Percentiles rank a stretch among this genome's conserved stretches.
Conservation (phyloP, 345 rosid species). For the Pseudoturritis turrita region DNA sequence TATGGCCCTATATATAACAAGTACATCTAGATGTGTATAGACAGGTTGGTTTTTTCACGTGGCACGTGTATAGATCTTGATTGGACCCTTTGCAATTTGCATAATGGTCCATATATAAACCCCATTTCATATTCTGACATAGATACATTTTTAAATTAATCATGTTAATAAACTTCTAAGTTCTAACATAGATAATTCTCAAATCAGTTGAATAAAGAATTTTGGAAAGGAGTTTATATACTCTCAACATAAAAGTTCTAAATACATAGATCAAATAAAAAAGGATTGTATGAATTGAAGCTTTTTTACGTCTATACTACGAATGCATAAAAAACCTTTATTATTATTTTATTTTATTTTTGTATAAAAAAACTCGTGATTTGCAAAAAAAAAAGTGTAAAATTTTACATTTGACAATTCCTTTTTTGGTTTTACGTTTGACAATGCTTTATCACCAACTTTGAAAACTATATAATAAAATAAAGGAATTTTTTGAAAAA, state of each 20-base stretch:
- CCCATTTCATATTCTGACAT: conserved; percentile 9
- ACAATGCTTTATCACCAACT: too few relatives aligned
- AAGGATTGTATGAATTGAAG: background rate
- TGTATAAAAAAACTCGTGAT: background rate
- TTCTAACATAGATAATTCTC: background rate
- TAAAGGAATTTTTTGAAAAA: too few relatives aligned
- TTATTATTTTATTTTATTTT: too few relatives aligned
- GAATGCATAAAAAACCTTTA: background rate
- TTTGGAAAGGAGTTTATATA: too few relatives aligned
- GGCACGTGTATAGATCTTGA: too few relatives aligned
- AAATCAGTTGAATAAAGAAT: background rate
- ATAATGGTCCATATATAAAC: conserved; percentile 11
- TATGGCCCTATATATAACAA: background rate
- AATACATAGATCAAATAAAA: background rate
- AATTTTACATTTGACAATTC: background rate
- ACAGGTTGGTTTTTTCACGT: too few relatives aligned
- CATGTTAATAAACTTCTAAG: background rate
- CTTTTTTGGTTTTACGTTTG: too few relatives aligned
- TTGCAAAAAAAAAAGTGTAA: background rate
- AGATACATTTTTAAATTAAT: background rate
- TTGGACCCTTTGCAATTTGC: conserved; percentile 5
- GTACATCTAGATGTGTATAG: background rate
- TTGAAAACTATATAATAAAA: too few relatives aligned
- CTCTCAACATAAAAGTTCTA: background rate
- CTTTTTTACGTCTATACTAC: background rate